A percentile compares a stretch with the other conserved stretches of the same genome.
These are phyloP conservation scores for Antonospora locustae DNA, from an alignment of 371 early-diverging fungal species.

Conservation along the genomic window DNA sequence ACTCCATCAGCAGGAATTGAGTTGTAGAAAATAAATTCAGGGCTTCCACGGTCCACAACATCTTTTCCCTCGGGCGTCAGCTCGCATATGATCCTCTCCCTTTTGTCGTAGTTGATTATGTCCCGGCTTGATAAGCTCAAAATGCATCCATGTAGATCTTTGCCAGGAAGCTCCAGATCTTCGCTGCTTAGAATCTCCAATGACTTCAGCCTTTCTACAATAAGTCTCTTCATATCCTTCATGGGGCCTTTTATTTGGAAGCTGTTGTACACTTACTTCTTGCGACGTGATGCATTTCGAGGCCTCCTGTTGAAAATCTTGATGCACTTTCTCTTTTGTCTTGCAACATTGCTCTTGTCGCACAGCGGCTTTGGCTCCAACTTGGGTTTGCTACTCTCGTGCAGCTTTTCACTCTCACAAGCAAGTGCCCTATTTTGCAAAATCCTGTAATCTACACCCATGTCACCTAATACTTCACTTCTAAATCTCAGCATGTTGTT, in stretches of 20 bases:
- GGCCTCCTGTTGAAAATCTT: slow-evolving; percentile 5
- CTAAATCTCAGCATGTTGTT: too few relatives aligned
- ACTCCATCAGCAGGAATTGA: slow-evolving; percentile 17
- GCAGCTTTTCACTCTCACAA: not conserved
- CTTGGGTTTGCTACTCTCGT: not conserved
- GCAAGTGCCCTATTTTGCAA: not conserved
- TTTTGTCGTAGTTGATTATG: slow-evolving; percentile 14
- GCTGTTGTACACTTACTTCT: too few relatives aligned
- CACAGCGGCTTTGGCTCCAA: not conserved
- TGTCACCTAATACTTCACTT: not conserved
- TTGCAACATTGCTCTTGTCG: not conserved
- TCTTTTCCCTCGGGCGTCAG: slow-evolving; percentile 43
- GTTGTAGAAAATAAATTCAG: slow-evolving; percentile 39
- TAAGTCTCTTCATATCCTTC: slow-evolving; percentile 5
- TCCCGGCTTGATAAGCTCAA: slow-evolving; percentile 37
- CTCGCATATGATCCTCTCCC: slow-evolving; percentile 6
- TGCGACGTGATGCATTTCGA: not conserved
- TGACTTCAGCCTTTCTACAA: slow-evolving; percentile 5
- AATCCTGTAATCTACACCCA: not conserved
- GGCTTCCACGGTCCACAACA: slow-evolving; percentile 38
- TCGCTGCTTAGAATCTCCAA: slow-evolving; percentile 1
- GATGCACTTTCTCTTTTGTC: not conserved
- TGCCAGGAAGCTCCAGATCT: slow-evolving; percentile 8
- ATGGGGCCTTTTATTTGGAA: not conserved
- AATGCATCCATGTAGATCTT: slow-evolving; percentile 33